These are phyloP conservation scores for Exophiala phaeomuriformis DNA, from an alignment of 2,329 filamentous ascomycete genomes.

Conservation along the genomic window DNA sequence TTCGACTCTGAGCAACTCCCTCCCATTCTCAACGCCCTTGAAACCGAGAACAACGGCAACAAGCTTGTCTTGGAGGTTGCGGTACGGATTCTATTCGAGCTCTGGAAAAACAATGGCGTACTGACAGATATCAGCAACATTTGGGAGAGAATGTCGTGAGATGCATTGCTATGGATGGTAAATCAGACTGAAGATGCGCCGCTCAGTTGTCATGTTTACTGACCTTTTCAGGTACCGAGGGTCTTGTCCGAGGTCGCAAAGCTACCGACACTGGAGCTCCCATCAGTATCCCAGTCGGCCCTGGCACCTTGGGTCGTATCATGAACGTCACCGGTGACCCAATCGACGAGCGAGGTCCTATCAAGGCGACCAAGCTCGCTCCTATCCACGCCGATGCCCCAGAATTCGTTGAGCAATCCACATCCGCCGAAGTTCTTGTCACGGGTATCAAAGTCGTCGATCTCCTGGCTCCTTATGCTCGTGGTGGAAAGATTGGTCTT, in stretches of 20 bases:
- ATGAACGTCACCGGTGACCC: constrained; percentile 99
- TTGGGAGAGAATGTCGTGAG: constrained; percentile 97
- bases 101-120: constrained; percentile 1
- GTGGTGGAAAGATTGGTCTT: constrained; percentile 99
- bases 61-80: constrained; percentile 95
- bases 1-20: constrained; percentile 92
- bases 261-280: constrained; percentile 84
- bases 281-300: constrained; percentile 94
- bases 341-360: constrained; percentile 97
- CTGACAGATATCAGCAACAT: constrained; percentile 67
- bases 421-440: constrained; percentile 88
- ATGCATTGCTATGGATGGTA: constrained; percentile 99
- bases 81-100: constrained; percentile 51
- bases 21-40: constrained; percentile 93
- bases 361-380: constrained; percentile 80
- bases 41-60: constrained; percentile 82
- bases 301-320: constrained; percentile 92
- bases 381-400: constrained; percentile 95
- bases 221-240: constrained; percentile 73
- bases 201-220: not conserved
- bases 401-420: constrained; percentile 90
- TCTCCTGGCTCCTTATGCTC: constrained; percentile 94
- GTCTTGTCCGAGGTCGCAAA: constrained; percentile 88
- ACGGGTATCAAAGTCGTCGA: constrained; percentile 99
- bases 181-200: not conserved